Conservation (phyloP, 306 rosid genomes). For the Cyclanthera cordifolia region DNA sequence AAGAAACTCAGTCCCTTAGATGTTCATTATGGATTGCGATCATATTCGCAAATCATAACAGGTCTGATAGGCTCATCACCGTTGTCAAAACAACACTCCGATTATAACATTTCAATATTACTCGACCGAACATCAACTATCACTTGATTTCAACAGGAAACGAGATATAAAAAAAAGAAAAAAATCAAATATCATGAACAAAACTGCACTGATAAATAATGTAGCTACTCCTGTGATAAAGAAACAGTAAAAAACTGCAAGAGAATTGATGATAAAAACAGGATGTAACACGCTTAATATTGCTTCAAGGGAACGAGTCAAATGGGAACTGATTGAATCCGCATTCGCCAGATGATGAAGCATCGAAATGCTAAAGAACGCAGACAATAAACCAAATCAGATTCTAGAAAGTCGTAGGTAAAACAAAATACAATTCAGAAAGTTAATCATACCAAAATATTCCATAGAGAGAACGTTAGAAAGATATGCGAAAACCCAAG, state of each 20-base stretch:
- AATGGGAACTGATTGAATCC: slow-evolving; percentile 51
- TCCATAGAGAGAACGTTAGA: not conserved
- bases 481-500: not conserved
- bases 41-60: slow-evolving; percentile 79
- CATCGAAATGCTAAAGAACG: not conserved
- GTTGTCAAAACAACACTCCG: slow-evolving; percentile 14
- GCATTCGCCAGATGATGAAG: slow-evolving; percentile 89
- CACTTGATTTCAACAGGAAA: not conserved
- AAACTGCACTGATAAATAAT: not conserved
- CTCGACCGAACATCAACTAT: not conserved
- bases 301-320: slow-evolving; percentile 99
- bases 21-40: slow-evolving; percentile 65
- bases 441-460: too few relatives aligned
- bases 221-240: slow-evolving; percentile 37
- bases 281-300: slow-evolving; percentile 38
- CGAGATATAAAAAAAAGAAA: too few relatives aligned
- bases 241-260: slow-evolving; percentile 10
- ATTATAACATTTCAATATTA: not conserved
- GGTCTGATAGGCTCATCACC: slow-evolving; percentile 79
- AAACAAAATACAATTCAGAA: not conserved
- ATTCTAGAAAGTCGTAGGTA: not conserved
- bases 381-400: not conserved
- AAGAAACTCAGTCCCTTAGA: slow-evolving; percentile 86
- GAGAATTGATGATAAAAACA: not conserved
- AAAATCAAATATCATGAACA: not conserved